Conservation (phyloP, 148 eudicot genomes). For the Euryodendron excelsum region DNA sequence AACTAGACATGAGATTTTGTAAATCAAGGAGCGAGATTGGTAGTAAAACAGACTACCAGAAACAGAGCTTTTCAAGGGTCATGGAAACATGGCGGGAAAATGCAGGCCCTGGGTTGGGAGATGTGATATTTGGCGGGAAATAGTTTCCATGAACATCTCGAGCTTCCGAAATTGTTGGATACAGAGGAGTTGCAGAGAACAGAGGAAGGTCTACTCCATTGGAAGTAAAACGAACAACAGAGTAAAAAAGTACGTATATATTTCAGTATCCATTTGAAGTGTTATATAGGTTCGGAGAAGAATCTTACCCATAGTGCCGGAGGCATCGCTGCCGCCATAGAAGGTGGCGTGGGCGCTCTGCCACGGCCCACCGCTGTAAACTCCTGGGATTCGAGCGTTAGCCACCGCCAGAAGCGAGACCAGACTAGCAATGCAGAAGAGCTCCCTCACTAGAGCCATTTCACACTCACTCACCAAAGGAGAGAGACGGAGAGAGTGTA, state of each 20-base stretch:
- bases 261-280: no score
- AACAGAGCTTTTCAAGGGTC: no score
- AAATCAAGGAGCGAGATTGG: no score
- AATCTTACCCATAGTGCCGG: slow-evolving; percentile 64
- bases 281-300: no score
- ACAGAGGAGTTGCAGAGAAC: background rate
- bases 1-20: no score
- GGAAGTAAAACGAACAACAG: background rate
- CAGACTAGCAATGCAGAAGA: slow-evolving; percentile 23
- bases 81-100: no score
- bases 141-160: background rate
- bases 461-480: no score
- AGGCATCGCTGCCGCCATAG: slow-evolving; percentile 68
- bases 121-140: no score
- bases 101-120: no score
- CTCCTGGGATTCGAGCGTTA: slow-evolving; percentile 51
- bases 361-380: slow-evolving; percentile 55
- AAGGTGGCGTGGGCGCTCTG: slow-evolving; percentile 72
- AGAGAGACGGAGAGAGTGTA: no score
- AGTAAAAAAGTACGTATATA: background rate
- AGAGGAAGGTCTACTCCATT: background rate
- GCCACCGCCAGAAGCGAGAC: slow-evolving; percentile 25
- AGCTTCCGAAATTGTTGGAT: background rate
- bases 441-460: no score
- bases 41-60: no score